Evolutionary conservation across 2,329 filamentous ascomycete genomes (phyloP), one percentile per base, ranked within the genome.

Genomic region (Ustulina deusta): DNA sequence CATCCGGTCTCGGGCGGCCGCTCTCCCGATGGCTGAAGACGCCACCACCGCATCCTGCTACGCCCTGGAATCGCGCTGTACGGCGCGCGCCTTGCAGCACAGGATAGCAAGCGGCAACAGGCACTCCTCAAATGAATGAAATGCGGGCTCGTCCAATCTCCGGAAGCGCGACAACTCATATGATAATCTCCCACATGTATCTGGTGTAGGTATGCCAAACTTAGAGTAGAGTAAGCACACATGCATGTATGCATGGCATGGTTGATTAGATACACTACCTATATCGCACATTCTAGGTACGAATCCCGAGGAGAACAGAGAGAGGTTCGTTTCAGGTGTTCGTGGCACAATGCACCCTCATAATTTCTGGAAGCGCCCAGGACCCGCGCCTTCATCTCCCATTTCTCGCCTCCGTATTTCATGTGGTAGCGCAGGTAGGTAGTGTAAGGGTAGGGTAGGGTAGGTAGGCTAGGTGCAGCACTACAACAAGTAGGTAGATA

Each of bases 301-400:
- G 52, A 20, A 40, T 48, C 10, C 52, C 54, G 64, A 58, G 29
- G 25, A 57, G 22, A 57, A 40, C 20, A 58, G 22, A 59, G 22
- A 59, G 17, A 63, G 20, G 29, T 52, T 34, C 27, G 66, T 69
- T 66, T 69, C 63, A 69, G 63, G 66, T 66, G 34, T 25, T 22
- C 32, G 29, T 52, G 56, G 29, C 29, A 27, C 20, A 13, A 65
- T 55, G 62, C 58, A 56, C 40, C 54, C 66, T 62, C 36, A 40
- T 57, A 69, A 69, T 69, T 66, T 69, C 66, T 66, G 32, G 63
- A 69, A 69, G 66, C 66, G 66, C 66, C 54, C 55, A 52, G 49
- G 52, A 17, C 11, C 34, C 22, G 20, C 38, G 34, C 51, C 51
- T 42, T 42, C 48, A 29, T 42, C 29, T 46, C 32, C 13, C 11